Base-by-base conservation (phyloP, 306 rosid species). In the Vigna unguiculata region DNA sequence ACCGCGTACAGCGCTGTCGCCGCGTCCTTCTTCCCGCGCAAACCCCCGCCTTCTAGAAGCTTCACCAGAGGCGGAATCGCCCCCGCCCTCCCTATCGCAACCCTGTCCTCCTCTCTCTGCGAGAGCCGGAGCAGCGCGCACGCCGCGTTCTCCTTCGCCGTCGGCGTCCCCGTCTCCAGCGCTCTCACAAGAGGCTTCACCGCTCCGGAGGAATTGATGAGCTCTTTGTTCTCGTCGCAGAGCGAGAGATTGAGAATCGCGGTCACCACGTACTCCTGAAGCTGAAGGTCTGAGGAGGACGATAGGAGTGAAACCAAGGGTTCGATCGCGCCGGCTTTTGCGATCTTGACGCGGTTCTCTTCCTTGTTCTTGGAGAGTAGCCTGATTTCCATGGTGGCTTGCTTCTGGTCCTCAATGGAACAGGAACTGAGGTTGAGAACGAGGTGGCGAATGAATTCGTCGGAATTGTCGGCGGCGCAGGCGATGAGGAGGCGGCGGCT, bases 311-410 rank as follows among this genome's bases (percentile, higher is more conserved):
- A 81, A 78, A 93, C 69, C 71, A 93, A 69, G 24, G 96, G 96
- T 62, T 82, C 74, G 6, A 93, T 78, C 2, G 96, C 97, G 7
- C 97, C 97, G 22, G 87, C 85, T 72, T 72, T 60, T 0, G 94
- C 96, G 71, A 93, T 87, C 83, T 82, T 90, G 36, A 87, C 69
- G 16, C 97, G 90, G 71, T 93, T 89, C 45, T 93, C 97, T 11
- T 88, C 83, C 47, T 89, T 90, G 85, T 90, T 89, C 78, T 93
- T 93, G 40, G 97, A 94, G 3, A 93, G 92, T 22, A 93, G 85
- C 41, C 97, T 83, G 87, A 93, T 87, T 85, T 93, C 93, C 96
- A 88, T 89, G 30, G 93, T 93, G 9, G 97, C 97, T 38, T 93
- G 97, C 72, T 93, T 93, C 72, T 86, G 97, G 14, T 89, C 87